Base-by-base conservation (phyloP, 139 green algal genomes). In the Chlamydomonas eustigma region DNA sequence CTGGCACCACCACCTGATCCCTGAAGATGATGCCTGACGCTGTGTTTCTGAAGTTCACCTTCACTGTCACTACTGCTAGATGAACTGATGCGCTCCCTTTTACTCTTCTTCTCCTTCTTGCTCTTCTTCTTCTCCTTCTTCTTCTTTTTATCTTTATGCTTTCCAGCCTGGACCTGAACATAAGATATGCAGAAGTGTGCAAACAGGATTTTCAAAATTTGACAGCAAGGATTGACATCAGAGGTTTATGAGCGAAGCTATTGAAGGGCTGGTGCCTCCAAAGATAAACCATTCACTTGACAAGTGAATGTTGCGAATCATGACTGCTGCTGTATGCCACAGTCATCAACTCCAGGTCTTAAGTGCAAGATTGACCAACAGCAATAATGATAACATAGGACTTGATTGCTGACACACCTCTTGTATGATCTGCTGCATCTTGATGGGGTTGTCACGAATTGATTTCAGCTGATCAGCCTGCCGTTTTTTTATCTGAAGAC, bases 371-470 rank as follows among this genome's bases (percentile, higher is more conserved):
- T 69, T 69, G 58, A 69, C 6, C 58, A 31, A 18, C 58, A 69
- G 28, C 5, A n/a, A 69, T 30, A n/a, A 69, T 6, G 5, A 30
- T 5, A n/a, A n/a, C n/a, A n/a, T n/a, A n/a, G n/a, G n/a, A n/a
- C 44, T 28, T 58, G 18, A 58, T 28, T 18, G 12, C 44, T 58
- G 44, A 39, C 6, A 24, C 25, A 75, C 37, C 68, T 75, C 68
- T n/a, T 58, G 22, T 32, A 85, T 78, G 52, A 93, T 88, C 75
- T 75, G 58, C 74, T 85, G 71, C 90, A 94, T 94, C 73, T 92
- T 86, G 39, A 94, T 71, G 6, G 90, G 90, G 79, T 95, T 95
- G 30, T 87, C 75, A 34, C 65, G 73, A 31, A 95, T 87, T 1
- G 71, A 76, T n/a, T 85, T 78, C 5, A 93, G 67, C 44, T 88